Evolutionary conservation across 306 rosid species (phyloP), one percentile per base, ranked within the genome.

Genomic region (Pterocarpus santalinus): DNA sequence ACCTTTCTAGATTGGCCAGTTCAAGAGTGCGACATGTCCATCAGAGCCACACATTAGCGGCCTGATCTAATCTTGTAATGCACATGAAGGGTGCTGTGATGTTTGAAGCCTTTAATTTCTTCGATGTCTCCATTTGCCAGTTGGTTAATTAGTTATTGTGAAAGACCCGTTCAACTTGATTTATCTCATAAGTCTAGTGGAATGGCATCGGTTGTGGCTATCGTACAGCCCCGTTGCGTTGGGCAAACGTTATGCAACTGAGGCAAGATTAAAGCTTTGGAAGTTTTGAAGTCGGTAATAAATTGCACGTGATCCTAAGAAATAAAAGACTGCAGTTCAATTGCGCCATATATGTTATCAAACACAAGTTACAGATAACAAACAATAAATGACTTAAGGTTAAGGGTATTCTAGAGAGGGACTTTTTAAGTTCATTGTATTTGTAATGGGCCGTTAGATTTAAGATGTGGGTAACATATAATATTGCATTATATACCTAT

Each of bases 21-120:
- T 82, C 82, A 82, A 70, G 69, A 77, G 33, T 51, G 74, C 41
- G 82, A 82, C 22, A 10, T 10, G 9, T 52, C 2, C 36, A 0
- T 67, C 9, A 17, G 43, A 34, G 34, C 41, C 44, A 39, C 60
- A 36, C 65, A 5, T 28, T 52, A 2, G 34, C 5, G 28, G 62
- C 61, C 38, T 80, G 1, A 44, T 74, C 76, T 66, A 35, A 74
- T 74, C 71, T n/a, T 44, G 7, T 65, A 7, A 41, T 73, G 38
- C 49, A 30, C 0, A 10, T 5, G 1, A 8, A 58, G 52, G 44
- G 11, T 43, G 63, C 28, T 22, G 28, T 16, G 52, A 46, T 62
- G 68, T 34, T 75, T 56, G 8, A 22, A 33, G 49, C 14, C 58
- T 3, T 36, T 14, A 57, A 22, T 53, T 53, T 16, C 64, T 80